Conservation (phyloP, 140 eudicot genomes). For the Cichorium intybus region DNA sequence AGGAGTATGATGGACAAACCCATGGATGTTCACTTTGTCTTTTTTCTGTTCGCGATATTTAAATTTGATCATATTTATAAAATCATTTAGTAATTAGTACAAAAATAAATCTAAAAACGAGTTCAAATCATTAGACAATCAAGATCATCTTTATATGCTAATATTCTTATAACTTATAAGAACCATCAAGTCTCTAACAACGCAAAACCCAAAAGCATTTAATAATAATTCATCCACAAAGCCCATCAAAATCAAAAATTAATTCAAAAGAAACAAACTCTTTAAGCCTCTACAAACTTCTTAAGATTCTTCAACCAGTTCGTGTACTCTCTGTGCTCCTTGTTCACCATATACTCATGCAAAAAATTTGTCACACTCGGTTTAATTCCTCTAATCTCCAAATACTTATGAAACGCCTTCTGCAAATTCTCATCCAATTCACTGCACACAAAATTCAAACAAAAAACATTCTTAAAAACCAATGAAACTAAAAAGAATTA, state of each 20-base stretch:
- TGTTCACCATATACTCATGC: constrained; percentile 84
- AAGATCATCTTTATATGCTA: constrained; percentile 15
- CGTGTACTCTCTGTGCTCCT: constrained; percentile 72
- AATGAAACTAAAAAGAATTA: too few relatives aligned
- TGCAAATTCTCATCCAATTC: constrained; percentile 92
- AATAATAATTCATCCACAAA: constrained; percentile 4
- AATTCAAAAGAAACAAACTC: neutral
- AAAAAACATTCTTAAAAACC: neutral
- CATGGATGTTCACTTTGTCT: too few relatives aligned
- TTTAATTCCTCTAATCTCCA: constrained; percentile 84
- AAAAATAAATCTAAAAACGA: too few relatives aligned
- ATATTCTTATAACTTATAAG: neutral
- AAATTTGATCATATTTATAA: too few relatives aligned
- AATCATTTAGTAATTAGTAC: too few relatives aligned
- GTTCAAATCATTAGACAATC: neutral
- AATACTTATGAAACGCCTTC: constrained; percentile 90
- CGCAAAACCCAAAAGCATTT: constrained; percentile 16
- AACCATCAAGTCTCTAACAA: constrained; percentile 11
- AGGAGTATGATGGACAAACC: too few relatives aligned
- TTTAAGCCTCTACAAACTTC: constrained; percentile 71
- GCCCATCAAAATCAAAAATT: neutral
- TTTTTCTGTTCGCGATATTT: too few relatives aligned
- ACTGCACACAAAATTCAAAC: constrained; percentile 26
- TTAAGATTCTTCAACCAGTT: constrained; percentile 77
- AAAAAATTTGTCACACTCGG: constrained; percentile 68